Conservation (phyloP, 1,139 yeast genomes). For the Saccharomycopsis crataegensis region DNA sequence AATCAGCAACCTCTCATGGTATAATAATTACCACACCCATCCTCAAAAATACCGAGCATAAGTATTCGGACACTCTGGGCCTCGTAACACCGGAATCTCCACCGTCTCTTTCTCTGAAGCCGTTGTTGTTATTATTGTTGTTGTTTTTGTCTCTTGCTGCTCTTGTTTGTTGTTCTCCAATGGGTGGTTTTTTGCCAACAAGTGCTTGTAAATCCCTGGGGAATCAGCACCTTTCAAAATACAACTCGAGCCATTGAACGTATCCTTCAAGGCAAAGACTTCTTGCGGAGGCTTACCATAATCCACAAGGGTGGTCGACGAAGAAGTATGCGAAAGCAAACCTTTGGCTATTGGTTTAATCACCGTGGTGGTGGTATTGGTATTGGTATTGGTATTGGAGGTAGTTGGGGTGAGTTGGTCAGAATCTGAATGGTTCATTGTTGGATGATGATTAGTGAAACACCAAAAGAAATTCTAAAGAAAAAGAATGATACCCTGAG, state of each 20-base stretch:
- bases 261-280: constrained; percentile 6
- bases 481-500: too few species aligned
- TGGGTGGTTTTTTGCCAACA: background rate
- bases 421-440: too few species aligned
- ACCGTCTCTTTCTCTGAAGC: constrained; percentile 3
- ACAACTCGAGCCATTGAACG: constrained; percentile 5
- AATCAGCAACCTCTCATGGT: too few species aligned
- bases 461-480: too few species aligned
- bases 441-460: too few species aligned
- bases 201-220: constrained; percentile 14
- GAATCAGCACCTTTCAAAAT: constrained; percentile 13
- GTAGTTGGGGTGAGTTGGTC: too few species aligned
- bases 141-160: background rate
- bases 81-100: constrained; percentile 16
- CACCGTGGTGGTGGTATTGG: background rate
- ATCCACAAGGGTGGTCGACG: constrained; percentile 10
- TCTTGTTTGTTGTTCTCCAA: background rate
- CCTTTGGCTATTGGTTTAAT: background rate
- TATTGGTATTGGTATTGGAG: too few species aligned
- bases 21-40: too few species aligned
- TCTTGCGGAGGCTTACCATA: background rate
- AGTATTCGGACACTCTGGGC: constrained; percentile 17
- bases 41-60: constrained; percentile 13
- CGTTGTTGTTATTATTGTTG: background rate
- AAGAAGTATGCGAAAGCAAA: too few species aligned